phyloP scores from a whole-genome alignment of 495 filamentous ascomycete species.

The Podospora anserina region DNA sequence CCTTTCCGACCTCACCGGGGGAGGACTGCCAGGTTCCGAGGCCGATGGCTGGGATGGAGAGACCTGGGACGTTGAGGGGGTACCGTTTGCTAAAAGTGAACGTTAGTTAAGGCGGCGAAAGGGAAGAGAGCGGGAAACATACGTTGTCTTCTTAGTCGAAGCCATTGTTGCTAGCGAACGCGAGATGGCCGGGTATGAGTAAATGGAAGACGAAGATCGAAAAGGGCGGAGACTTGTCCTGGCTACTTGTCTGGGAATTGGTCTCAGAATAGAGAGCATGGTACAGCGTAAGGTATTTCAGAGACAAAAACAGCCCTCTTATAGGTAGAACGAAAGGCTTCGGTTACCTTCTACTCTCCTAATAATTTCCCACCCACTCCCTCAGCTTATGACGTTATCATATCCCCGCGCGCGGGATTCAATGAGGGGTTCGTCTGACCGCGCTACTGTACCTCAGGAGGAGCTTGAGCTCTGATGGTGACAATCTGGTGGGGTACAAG shows the following conservation, averaged over 20 bases:
- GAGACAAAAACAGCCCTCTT: neutral
- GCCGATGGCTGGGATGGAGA: constrained; percentile 74
- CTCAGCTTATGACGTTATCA: constrained; percentile 16
- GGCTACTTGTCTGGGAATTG: neutral
- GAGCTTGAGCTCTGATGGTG: neutral
- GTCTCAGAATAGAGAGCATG: neutral
- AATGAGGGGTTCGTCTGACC: neutral
- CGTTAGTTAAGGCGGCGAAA: neutral
- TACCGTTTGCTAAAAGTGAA: constrained; percentile 28
- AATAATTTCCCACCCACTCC: constrained; percentile 9
- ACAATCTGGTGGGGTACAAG: neutral
- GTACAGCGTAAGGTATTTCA: neutral
- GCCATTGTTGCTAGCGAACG: constrained; percentile 29
- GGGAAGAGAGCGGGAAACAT: constrained; percentile 9
- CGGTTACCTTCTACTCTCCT: neutral
- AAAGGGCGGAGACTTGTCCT: neutral
- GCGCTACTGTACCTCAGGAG: neutral
- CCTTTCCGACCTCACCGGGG: constrained; percentile 47
- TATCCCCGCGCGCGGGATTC: neutral
- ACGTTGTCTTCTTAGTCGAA: constrained; percentile 37
- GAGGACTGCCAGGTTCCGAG: constrained; percentile 78
- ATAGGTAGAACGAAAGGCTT: neutral
- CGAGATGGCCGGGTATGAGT: neutral
- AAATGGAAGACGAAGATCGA: neutral
- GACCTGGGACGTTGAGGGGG: constrained; percentile 71